phyloP scores from a whole-genome alignment of 2,329 filamentous ascomycete species.

The Colletotrichum salicis region DNA sequence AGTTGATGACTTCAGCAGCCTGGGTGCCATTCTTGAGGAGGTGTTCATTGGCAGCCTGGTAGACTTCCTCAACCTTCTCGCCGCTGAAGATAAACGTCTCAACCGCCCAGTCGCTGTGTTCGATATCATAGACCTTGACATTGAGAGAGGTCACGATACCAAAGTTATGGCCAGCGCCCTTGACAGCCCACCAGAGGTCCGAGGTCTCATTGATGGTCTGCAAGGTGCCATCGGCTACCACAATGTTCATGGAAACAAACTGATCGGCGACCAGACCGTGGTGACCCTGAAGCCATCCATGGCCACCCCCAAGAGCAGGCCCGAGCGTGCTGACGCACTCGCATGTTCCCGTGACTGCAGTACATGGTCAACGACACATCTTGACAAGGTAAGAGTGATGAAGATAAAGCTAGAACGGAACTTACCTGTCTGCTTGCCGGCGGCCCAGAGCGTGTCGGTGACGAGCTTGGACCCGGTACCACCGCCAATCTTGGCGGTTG shows the following conservation, averaged over 20 bases:
- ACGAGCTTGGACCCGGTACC: constrained; percentile 58
- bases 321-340: constrained; percentile 62
- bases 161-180: constrained; percentile 69
- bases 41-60: constrained; percentile 56
- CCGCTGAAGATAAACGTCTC: constrained; percentile 57
- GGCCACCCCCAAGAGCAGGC: constrained; percentile 66
- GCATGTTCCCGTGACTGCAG: constrained; percentile 58
- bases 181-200: constrained; percentile 68
- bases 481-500: constrained; percentile 59
- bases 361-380: constrained; percentile 4
- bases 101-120: constrained; percentile 53
- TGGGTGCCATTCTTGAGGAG: constrained; percentile 55
- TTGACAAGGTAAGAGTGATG: not conserved
- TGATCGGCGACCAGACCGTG: constrained; percentile 66
- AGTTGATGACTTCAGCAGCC: constrained; percentile 58
- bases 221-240: constrained; percentile 59
- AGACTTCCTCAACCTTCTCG: constrained; percentile 61
- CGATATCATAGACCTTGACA: constrained; percentile 59
- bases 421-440: constrained; percentile 60
- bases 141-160: constrained; percentile 64
- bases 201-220: constrained; percentile 51
- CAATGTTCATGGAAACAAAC: constrained; percentile 61
- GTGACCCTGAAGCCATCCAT: constrained; percentile 64
- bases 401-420: constrained; percentile 5
- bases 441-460: constrained; percentile 59